A percentile compares a stretch with the other conserved stretches of the same genome.
Evolutionary conservation across 2,329 filamentous ascomycete genomes (phyloP).

Genomic region (Aspergillus candidus): DNA sequence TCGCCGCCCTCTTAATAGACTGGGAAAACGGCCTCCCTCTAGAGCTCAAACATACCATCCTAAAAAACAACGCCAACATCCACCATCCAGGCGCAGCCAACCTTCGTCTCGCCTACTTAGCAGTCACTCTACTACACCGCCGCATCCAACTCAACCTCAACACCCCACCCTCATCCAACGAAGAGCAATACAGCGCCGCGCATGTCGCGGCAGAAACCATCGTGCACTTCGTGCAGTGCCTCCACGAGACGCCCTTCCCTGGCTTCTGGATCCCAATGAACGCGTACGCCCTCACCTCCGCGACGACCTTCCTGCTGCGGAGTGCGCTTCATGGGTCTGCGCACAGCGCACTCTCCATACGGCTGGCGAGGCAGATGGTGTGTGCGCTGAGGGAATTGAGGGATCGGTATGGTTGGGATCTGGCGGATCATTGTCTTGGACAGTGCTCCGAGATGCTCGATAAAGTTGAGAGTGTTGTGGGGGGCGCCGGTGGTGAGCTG

Average conservation of each 20-base stretch:
- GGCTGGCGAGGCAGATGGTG: slow-evolving; percentile 42
- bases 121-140: slow-evolving; percentile 43
- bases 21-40: slow-evolving; percentile 44
- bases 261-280: slow-evolving; percentile 49
- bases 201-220: slow-evolving; percentile 47
- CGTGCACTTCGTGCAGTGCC: slow-evolving; percentile 43
- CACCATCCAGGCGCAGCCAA: slow-evolving; percentile 45
- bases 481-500: too few relatives aligned
- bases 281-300: slow-evolving; percentile 46
- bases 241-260: slow-evolving; percentile 38
- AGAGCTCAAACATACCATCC: slow-evolving; percentile 36
- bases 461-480: slow-evolving; percentile 21
- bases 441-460: slow-evolving; percentile 46
- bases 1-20: slow-evolving; percentile 28
- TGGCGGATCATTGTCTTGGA: slow-evolving; percentile 46
- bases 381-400: slow-evolving; percentile 36
- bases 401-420: slow-evolving; percentile 42
- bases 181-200: slow-evolving; percentile 40
- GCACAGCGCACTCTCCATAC: slow-evolving; percentile 26
- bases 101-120: slow-evolving; percentile 48
- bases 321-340: slow-evolving; percentile 44
- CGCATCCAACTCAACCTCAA: slow-evolving; percentile 44
- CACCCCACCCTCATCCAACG: slow-evolving; percentile 27
- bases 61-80: slow-evolving; percentile 40
- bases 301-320: slow-evolving; percentile 47